Base-by-base conservation (phyloP, 352 stramenopile genomes). In the Blastocystis sp. region DNA sequence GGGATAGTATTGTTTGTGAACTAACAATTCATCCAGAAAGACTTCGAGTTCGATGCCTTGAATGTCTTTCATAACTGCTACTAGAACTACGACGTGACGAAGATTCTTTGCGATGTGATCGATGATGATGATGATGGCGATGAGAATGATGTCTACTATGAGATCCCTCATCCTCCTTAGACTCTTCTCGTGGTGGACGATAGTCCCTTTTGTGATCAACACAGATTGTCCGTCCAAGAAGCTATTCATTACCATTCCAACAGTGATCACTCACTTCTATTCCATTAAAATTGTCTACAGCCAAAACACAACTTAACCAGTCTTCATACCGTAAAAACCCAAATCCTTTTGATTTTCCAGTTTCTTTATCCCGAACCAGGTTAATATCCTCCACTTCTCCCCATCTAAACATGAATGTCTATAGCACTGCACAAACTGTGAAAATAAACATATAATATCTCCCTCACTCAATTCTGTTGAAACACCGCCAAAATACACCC, bases 351-450 rank as follows among this genome's bases (percentile, higher is more conserved):
- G 92, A 93, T 90, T 95, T 95, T 89, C 92, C 92, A 29, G 92
- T 94, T 88, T 93, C 92, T 71, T 86, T 90, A 88, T 95, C 92
- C 46, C 92, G 92, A 78, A 95, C 92, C 80, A 95, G 88, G 87
- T 94, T 94, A 49, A 95, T 89, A 89, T 95, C 92, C 86, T 95
- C 92, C 78, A 95, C 91, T 89, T 95, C 92, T 57, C 92, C 92
- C 77, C 77, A 87, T 87, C 71, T 83, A 66, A 52, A 1, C 35
- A 56, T 27, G 29, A 66, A 65, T 24, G 32, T 29, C 12, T 19
- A 1, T 49, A 35, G 11, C 14, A 21, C 12, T 21, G 35, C 19
- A 42, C 11, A 63, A 93, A 94, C 78, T 95, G 92, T 88, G 91
- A 94, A 88, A 95, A 88, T 4, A 95, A 91, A 85, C 92, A 94